phyloP scores from a whole-genome alignment of 805 yeast genomes.

The Yamadazyma kitorensis region DNA sequence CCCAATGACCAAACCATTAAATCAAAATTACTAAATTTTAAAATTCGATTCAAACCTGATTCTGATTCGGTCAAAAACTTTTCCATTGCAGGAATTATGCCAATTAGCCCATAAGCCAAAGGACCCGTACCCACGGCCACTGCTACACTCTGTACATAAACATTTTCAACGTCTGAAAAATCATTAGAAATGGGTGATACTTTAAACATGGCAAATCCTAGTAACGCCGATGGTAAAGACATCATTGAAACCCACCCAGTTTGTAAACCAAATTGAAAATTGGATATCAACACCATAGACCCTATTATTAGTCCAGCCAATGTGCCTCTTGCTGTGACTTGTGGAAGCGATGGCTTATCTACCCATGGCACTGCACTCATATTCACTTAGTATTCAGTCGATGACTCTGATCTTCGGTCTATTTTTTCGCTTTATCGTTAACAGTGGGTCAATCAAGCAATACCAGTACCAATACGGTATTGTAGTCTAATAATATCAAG shows the following conservation, averaged over 20 bases:
- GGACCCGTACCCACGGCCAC: conserved; percentile 99
- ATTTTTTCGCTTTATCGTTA: too few relatives aligned
- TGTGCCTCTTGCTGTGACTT: conserved; percentile 71
- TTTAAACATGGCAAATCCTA: conserved; percentile 83
- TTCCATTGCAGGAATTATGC: conserved; percentile 94
- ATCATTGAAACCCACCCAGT: conserved; percentile 99
- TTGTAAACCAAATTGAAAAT: conserved; percentile 94
- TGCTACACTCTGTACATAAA: conserved; percentile 85
- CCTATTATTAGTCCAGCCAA: conserved; percentile 82
- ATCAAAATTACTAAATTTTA: conserved; percentile 42
- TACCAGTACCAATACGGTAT: too few relatives aligned
- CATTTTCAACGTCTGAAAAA: conserved; percentile 88
- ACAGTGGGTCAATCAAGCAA: too few relatives aligned
- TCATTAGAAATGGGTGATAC: conserved; percentile 43
- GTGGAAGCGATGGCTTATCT: too few relatives aligned
- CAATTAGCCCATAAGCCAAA: conserved; percentile 89
- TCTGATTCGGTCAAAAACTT: conserved; percentile 79
- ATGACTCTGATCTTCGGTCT: too few relatives aligned
- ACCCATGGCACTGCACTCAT: too few relatives aligned
- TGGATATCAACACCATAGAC: conserved; percentile 78
- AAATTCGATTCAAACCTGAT: conserved; percentile 53
- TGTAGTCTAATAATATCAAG: too few relatives aligned
- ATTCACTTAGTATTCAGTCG: too few relatives aligned
- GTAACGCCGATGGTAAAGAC: conserved; percentile 90
- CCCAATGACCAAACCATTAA: conserved; percentile 82